Evolutionary conservation across 2,329 filamentous ascomycete genomes (phyloP), one percentile per base, ranked within the genome.

Genomic region (Macroventuria anomochaeta): DNA sequence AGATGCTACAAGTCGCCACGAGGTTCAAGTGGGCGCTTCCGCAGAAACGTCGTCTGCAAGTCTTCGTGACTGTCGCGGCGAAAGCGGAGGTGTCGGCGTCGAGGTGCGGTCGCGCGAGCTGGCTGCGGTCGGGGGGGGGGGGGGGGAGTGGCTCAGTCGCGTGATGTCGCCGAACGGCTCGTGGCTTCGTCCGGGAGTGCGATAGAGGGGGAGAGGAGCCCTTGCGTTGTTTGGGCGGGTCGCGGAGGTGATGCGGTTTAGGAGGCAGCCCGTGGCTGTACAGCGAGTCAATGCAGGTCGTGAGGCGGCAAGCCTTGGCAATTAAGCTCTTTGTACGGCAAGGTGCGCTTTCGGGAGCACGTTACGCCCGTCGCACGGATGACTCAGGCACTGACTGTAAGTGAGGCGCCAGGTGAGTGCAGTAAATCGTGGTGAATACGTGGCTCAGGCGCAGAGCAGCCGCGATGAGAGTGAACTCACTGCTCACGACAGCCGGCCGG

Each of bases 1-100:
- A 76, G 68, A 67, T 67, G 52, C 64, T 69, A 66, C 63, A 65
- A 62, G 62, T 71, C 70, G 73, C 74, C 74, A 76, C 74, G 68
- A 61, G 58, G 59, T 55, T 54, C 44, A 34, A 72, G 70, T 73
- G 44, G 63, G 72, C 74, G 74, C 73, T 76, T 75, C 74, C 71
- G 72, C 69, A 70, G 72, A 73, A 54, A 65, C 63, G 71, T 68
- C 60, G 59, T 68, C 64, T 68, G 67, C 64, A 61, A 53, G 63
- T 61, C 64, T 57, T 48, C 59, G 17, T 36, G 61, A 59, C 56
- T 64, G 63, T 65, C 63, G 71, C 69, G 68, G 71, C 69, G 67
- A 53, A 59, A 51, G 64, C 63, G 67, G 68, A 68, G 67, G 66
- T 61, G 58, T 65, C 63, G 67, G 67, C 60, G 63, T 61, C 51